Evolutionary conservation across 2,329 filamentous ascomycete genomes (phyloP).

Genomic region (Hypoxylon sp.): DNA sequence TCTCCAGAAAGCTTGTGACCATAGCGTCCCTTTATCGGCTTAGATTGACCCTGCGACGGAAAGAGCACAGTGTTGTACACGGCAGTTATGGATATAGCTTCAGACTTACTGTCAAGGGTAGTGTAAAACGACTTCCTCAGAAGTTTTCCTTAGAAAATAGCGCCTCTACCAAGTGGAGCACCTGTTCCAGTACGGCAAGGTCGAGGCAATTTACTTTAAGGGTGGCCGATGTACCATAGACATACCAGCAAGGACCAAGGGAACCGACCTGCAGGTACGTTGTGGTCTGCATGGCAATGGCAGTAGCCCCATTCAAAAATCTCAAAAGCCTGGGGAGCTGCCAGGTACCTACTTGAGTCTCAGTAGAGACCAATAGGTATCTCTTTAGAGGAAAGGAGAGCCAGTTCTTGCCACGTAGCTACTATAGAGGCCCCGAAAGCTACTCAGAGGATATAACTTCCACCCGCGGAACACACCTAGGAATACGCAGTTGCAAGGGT

Average conservation of each 20-base stretch:
- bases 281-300: neutral
- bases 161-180: neutral
- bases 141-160: neutral
- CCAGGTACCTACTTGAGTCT: neutral
- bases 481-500: too few species aligned
- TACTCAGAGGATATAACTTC: too few species aligned
- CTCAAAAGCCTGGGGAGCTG: neutral
- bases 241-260: constrained; percentile 23
- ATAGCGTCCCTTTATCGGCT: constrained; percentile 6
- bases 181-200: constrained; percentile 11
- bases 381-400: neutral
- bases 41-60: constrained; percentile 1
- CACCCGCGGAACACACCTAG: too few species aligned
- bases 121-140: constrained; percentile 6
- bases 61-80: constrained; percentile 7
- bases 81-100: constrained; percentile 6
- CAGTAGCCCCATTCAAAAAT: neutral
- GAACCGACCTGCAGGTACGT: neutral
- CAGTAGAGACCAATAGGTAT: neutral
- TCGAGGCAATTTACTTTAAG: constrained; percentile 8
- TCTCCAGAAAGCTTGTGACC: neutral
- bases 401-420: neutral
- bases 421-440: too few species aligned
- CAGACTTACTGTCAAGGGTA: constrained; percentile 5
- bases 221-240: constrained; percentile 44